These are phyloP conservation scores for Penicillium cinerascens DNA, from an alignment of 495 filamentous ascomycete species.

Conservation along the genomic window DNA sequence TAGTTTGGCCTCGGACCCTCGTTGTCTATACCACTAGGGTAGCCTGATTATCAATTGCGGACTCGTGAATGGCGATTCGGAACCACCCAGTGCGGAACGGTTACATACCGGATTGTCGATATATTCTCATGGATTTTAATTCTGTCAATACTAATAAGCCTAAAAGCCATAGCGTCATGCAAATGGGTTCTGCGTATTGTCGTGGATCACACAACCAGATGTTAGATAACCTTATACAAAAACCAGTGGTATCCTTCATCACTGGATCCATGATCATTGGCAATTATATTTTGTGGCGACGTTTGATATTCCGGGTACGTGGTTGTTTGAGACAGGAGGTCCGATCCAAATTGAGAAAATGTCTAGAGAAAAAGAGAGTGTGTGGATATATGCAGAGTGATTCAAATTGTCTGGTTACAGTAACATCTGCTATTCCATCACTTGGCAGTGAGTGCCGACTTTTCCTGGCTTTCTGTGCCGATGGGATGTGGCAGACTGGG, in stretches of 20 bases:
- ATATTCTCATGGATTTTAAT: not conserved
- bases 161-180: too few relatives aligned
- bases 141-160: not conserved
- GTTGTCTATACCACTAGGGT: not conserved
- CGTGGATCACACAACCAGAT: too few relatives aligned
- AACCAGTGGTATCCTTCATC: too few relatives aligned
- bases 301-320: too few relatives aligned
- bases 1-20: not conserved
- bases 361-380: not conserved
- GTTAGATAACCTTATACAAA: too few relatives aligned
- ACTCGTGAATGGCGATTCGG: constrained; percentile 2
- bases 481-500: not conserved
- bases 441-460: not conserved
- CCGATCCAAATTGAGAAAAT: too few relatives aligned
- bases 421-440: not conserved
- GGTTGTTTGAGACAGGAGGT: too few relatives aligned
- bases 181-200: too few relatives aligned
- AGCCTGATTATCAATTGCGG: constrained; percentile 4
- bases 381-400: not conserved
- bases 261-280: too few relatives aligned
- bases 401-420: not conserved
- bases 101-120: not conserved
- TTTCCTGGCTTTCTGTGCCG: not conserved
- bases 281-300: too few relatives aligned
- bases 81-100: not conserved